These are phyloP conservation scores for Aspergillus egyptiacus DNA, from an alignment of 495 filamentous ascomycete genomes.

Conservation along the genomic window DNA sequence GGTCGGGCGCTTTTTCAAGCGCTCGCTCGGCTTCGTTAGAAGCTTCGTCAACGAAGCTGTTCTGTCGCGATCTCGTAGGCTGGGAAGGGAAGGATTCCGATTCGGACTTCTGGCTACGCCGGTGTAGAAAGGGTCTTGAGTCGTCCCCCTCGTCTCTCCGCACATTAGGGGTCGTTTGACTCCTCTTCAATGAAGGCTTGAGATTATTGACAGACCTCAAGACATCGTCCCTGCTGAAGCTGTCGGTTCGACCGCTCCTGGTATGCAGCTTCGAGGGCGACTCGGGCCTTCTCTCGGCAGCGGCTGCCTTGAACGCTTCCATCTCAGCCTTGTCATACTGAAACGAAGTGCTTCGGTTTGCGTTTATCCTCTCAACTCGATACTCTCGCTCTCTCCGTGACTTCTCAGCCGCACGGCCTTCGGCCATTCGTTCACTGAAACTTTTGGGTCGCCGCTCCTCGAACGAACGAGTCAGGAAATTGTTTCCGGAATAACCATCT, in stretches of 20 bases:
- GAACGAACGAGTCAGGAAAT: too few species aligned
- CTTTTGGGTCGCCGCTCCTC: constrained; percentile 49
- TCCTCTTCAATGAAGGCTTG: constrained; percentile 39
- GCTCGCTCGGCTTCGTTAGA: constrained; percentile 9
- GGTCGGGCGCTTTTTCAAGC: constrained; percentile 26
- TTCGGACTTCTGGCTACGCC: constrained; percentile 28
- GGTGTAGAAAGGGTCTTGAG: constrained; percentile 19
- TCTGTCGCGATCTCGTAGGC: constrained; percentile 13
- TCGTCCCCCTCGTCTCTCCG: constrained; percentile 23
- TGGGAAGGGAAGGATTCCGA: constrained; percentile 22
- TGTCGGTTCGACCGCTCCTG: constrained; percentile 39
- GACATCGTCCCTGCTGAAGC: constrained; percentile 60
- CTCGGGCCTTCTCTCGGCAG: constrained; percentile 36
- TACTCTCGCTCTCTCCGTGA: constrained; percentile 43
- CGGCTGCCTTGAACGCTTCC: constrained; percentile 57
- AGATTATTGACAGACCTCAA: constrained; percentile 39
- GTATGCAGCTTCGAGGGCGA: constrained; percentile 37
- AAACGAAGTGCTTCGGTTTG: constrained; percentile 67
- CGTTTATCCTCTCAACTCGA: constrained; percentile 48
- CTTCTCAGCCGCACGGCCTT: constrained; percentile 49
- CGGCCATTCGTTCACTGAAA: constrained; percentile 83
- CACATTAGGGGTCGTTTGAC: constrained; percentile 46
- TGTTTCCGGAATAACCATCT: too few species aligned
- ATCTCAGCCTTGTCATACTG: constrained; percentile 59
- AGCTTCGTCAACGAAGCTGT: constrained; percentile 9